Base-by-base conservation (phyloP, 805 yeast species). In the Wickerhamiella occidentalis region DNA sequence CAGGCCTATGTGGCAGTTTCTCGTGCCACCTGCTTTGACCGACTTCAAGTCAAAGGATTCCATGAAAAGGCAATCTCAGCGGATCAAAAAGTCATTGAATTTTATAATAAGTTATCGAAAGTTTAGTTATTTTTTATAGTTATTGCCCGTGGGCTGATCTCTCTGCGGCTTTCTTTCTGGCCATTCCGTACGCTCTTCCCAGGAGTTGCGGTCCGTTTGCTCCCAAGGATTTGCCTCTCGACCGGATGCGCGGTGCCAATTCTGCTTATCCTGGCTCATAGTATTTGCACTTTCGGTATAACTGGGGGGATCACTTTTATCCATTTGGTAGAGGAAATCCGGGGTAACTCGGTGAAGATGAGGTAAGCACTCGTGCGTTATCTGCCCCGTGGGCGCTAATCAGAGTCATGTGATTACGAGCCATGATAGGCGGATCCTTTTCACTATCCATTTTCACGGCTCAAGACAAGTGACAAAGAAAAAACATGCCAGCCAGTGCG, bases 1-100 rank as follows among this genome's bases (percentile, higher is more conserved):
- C 98, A 92, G 62, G 94, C 95, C 0, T 92, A 92, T 62, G 98
- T 92, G 19, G 98, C 98, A 0, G 68, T 92, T 28, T 86, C 96
- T 1, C 75, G 98, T 64, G 97, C 96, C 3, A 82, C 82, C 0
- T 76, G 82, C 22, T 74, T 90, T 58, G 78, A 78, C 3, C 85
- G 92, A 0, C 69, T 92, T 33, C 95, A 87, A 59, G 85, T 92
- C 3, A 64, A 78, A 51, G 85, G 86, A 56, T 92, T 90, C 64
- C 70, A 75, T 49, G 74, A 73, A 28, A 58, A 62, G 1, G 78
- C 76, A 58, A 82, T 90, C n/a, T 68, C 64, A 54, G 83, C 92
- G 0, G 84, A 86, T 64, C 73, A 73, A 1, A 75, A 74, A 54
- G 98, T 92, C 1, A 68, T 71, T 13, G 70, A 73, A 12, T 92